These are phyloP conservation scores for Pseudohyphozyma bogoriensis DNA, from an alignment of 768 basidiomycete genomes.

Conservation along the genomic window DNA sequence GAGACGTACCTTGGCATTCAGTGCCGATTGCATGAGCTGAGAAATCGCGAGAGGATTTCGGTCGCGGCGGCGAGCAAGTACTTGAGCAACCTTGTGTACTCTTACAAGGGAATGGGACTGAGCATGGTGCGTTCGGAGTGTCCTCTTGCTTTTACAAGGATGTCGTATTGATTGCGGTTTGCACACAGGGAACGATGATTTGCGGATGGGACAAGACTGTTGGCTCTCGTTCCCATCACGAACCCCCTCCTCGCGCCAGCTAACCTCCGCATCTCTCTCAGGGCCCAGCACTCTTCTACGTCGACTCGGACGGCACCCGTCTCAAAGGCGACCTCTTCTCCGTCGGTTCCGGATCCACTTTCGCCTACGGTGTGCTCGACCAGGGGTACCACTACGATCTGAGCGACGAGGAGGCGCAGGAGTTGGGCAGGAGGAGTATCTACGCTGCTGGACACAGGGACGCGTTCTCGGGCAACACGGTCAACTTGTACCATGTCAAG, in stretches of 20 bases:
- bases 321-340: slow-evolving; percentile 97
- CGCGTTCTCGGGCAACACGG: slow-evolving; percentile 89
- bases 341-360: slow-evolving; percentile 94
- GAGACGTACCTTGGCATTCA: slow-evolving; percentile 99
- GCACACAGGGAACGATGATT: slow-evolving; percentile 86
- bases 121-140: slow-evolving; percentile 83
- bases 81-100: slow-evolving; percentile 90
- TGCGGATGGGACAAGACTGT: slow-evolving; percentile 99
- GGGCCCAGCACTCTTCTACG: slow-evolving; percentile 93
- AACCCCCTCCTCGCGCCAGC: background rate
- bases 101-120: slow-evolving; percentile 97
- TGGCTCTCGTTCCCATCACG: slow-evolving; percentile 62
- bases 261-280: slow-evolving; percentile 33
- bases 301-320: slow-evolving; percentile 92
- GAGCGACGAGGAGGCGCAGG: slow-evolving; percentile 83
- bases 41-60: slow-evolving; percentile 90
- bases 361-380: slow-evolving; percentile 97
- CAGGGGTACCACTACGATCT: slow-evolving; percentile 88
- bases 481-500: slow-evolving; percentile 82
- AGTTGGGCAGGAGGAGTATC: slow-evolving; percentile 84
- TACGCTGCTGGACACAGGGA: slow-evolving; percentile 95
- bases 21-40: slow-evolving; percentile 89
- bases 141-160: too few species aligned
- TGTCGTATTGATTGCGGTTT: background rate
- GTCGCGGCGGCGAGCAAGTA: slow-evolving; percentile 99